Base-by-base conservation (phyloP, 169 alveolate species). In the Plasmodium gonderi region DNA sequence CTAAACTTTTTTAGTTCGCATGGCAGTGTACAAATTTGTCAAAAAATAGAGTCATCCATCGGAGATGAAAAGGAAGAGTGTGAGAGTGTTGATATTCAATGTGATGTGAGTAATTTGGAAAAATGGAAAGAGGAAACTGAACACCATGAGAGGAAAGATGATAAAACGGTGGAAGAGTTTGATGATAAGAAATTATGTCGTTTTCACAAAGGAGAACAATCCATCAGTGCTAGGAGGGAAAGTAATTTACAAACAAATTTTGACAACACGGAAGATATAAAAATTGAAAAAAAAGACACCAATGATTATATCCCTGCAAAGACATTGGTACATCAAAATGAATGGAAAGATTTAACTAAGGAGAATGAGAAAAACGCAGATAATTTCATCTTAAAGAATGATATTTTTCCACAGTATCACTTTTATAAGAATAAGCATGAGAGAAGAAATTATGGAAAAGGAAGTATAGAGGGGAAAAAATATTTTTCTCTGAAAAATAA, bases 1-100 rank as follows among this genome's bases (percentile, higher is more conserved):
- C 79, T 87, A 23, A 49, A 60, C 80, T 87, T 75, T 87, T 87
- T 87, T 67, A 60, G 36, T 54, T 75, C 93, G 23, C 47, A 76
- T 87, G 38, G 47, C 47, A 68, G 75, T 75, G 42, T 12, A 67
- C 67, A 26, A 9, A 38, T 2, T 67, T 64, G 3, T 31, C 12
- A 42, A 8, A 51, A 33, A 38, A 20, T 23, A 9, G 51, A n/a
- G 36, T 38, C 54, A 44, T 65, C 79, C 0, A 11, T 54, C 20
- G 69, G 51, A 45, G 36, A 11, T 17, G 47, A 40, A 65, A 47
- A 80, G 31, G 49, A 80, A 31, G 91, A 80, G 4, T 26, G 33
- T 31, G 51, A 40, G 17, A 20, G n/a, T 47, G 47, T 38, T 11
- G 6, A 3, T 9, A 6, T 14, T 54, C 4, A 26, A 5, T 2